Conservation (phyloP, 163 green algal species). For the Chlamydomonas reinhardtii region DNA sequence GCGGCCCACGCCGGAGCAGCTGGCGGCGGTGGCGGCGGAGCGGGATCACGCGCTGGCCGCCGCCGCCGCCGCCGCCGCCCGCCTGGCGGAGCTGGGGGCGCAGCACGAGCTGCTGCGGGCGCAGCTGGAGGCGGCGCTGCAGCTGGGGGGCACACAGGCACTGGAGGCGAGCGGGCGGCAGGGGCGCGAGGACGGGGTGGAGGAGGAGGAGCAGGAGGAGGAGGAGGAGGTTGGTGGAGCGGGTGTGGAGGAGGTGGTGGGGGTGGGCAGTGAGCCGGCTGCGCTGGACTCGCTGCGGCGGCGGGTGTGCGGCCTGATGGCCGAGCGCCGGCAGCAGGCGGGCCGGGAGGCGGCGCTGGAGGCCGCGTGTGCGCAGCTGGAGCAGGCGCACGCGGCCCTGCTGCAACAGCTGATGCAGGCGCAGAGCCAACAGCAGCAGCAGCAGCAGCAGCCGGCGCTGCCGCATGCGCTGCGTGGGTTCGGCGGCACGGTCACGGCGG, state of each 20-base stretch:
- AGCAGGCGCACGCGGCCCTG: neutral
- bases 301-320: neutral
- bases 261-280: no score
- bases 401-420: neutral
- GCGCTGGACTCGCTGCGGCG: neutral
- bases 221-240: neutral
- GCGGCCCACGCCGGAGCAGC: conserved; percentile 3
- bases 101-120: neutral
- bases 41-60: neutral
- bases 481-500: neutral
- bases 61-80: no score
- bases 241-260: neutral
- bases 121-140: neutral
- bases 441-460: neutral
- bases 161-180: no score
- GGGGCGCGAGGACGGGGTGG: no score
- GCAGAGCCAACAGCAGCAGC: neutral
- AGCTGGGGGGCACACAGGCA: neutral
- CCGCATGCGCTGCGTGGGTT: neutral
- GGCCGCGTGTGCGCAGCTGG: neutral
- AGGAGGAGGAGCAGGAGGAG: neutral
- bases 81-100: neutral
- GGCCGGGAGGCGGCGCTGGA: neutral
- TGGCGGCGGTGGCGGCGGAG: neutral
- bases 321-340: neutral